Evolutionary conservation across 1,284 basidiomycete genomes (phyloP).

Genomic region (Irpex rosettiformis): DNA sequence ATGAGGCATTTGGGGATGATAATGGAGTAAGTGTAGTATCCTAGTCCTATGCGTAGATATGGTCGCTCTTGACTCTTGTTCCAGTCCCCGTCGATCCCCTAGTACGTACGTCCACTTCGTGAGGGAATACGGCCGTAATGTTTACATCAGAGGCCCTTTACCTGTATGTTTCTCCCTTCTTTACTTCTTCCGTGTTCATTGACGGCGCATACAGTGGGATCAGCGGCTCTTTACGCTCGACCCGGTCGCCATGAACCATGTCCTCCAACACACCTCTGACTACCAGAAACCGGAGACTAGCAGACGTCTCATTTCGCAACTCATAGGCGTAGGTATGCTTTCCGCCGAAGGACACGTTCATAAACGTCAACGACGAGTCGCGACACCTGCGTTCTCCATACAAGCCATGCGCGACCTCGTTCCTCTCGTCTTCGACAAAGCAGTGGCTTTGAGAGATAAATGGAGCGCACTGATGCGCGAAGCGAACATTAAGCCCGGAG

Average conservation of each 20-base stretch:
- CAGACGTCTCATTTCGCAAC: slow-evolving; percentile 61
- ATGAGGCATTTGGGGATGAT: slow-evolving; percentile 49
- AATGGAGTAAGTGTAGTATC: slow-evolving; percentile 48
- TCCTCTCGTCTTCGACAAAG: slow-evolving; percentile 69
- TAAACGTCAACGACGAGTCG: slow-evolving; percentile 71
- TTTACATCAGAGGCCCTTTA: slow-evolving; percentile 60
- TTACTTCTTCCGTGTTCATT: neutral
- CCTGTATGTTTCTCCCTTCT: slow-evolving; percentile 45
- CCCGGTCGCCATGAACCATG: slow-evolving; percentile 63
- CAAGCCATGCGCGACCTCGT: slow-evolving; percentile 69
- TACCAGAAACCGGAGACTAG: slow-evolving; percentile 84
- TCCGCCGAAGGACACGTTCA: slow-evolving; percentile 72
- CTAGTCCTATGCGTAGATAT: neutral
- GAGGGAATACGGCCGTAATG: slow-evolving; percentile 35
- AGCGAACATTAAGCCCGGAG: slow-evolving; percentile 14
- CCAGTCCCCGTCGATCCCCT: slow-evolving; percentile 54
- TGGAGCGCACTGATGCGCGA: slow-evolving; percentile 47
- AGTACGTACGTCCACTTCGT: slow-evolving; percentile 49
- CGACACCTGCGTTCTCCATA: slow-evolving; percentile 72
- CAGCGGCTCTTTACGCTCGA: slow-evolving; percentile 73
- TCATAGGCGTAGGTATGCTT: slow-evolving; percentile 77
- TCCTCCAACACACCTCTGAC: slow-evolving; percentile 62
- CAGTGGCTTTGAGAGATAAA: slow-evolving; percentile 54
- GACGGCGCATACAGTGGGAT: slow-evolving; percentile 55
- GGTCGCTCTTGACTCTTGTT: slow-evolving; percentile 6